These are phyloP conservation scores for Ceratocystis harringtonii DNA, from an alignment of 2,329 filamentous ascomycete species.

Conservation along the genomic window DNA sequence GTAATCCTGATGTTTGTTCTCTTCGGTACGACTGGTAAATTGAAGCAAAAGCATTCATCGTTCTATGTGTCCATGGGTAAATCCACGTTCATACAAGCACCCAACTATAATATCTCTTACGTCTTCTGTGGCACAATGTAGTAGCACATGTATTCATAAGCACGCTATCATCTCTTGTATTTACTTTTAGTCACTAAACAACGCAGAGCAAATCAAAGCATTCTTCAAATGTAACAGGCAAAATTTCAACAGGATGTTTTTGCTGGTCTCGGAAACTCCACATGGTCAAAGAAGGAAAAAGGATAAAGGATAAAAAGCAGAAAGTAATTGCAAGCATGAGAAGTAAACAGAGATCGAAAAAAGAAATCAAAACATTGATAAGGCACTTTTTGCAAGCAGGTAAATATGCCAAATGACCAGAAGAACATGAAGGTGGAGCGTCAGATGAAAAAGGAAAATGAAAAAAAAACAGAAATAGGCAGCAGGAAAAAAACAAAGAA, in stretches of 20 bases:
- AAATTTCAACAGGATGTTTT: conserved; percentile 6
- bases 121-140: no score
- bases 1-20: no score
- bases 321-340: background rate
- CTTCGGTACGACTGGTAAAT: no score
- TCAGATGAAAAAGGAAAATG: background rate
- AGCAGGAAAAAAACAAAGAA: conserved; percentile 8
- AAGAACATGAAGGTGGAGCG: background rate
- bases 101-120: no score
- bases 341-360: conserved; percentile 3
- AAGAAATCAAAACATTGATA: background rate
- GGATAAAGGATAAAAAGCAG: conserved; percentile 6
- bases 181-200: background rate
- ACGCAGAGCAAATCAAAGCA: background rate
- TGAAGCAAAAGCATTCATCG: no score
- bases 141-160: no score
- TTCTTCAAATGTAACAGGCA: background rate
- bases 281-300: conserved; percentile 7
- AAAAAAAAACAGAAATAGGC: background rate
- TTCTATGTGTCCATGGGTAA: no score
- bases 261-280: conserved; percentile 8
- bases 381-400: background rate
- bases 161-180: background rate
- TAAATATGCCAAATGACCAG: background rate
- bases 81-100: no score